A percentile compares a stretch with the other conserved stretches of the same genome.
phyloP scores from a whole-genome alignment of 345 rosid genomes.

The Arabis alpina region DNA sequence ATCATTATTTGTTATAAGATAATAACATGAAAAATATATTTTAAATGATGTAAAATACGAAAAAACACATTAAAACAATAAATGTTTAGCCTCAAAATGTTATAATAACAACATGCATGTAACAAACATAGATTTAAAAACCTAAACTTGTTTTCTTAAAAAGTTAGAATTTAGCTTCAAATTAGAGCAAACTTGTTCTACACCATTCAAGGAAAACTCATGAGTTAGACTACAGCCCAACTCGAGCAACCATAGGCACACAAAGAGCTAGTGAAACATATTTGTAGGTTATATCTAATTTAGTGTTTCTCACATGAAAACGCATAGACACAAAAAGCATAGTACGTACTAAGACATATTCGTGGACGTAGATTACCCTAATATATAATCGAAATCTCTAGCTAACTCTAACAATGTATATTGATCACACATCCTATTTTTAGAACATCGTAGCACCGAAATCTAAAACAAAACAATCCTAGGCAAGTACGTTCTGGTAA shows the following conservation, averaged over 20 bases:
- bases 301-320: conserved; percentile 13
- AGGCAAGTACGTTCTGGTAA: background rate
- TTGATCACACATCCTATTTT: background rate
- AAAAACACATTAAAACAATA: no score
- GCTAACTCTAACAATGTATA: background rate
- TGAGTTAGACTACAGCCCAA: conserved; percentile 30
- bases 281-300: conserved; percentile 27
- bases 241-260: conserved; percentile 30
- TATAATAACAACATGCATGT: no score
- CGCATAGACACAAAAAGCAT: conserved; percentile 5
- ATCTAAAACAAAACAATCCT: background rate
- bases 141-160: background rate
- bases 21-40: no score
- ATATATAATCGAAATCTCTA: conserved; percentile 3
- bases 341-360: background rate
- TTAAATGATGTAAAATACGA: no score
- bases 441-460: background rate
- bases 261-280: conserved; percentile 19
- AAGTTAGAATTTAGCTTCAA: conserved; percentile 3
- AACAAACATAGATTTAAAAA: no score
- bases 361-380: conserved; percentile 28
- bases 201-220: conserved; percentile 14
- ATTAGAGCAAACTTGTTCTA: conserved; percentile 2
- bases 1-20: no score
- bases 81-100: no score